Evolutionary conservation across 2,329 filamentous ascomycete species (phyloP).

Genomic region (Pyrenophora teres): DNA sequence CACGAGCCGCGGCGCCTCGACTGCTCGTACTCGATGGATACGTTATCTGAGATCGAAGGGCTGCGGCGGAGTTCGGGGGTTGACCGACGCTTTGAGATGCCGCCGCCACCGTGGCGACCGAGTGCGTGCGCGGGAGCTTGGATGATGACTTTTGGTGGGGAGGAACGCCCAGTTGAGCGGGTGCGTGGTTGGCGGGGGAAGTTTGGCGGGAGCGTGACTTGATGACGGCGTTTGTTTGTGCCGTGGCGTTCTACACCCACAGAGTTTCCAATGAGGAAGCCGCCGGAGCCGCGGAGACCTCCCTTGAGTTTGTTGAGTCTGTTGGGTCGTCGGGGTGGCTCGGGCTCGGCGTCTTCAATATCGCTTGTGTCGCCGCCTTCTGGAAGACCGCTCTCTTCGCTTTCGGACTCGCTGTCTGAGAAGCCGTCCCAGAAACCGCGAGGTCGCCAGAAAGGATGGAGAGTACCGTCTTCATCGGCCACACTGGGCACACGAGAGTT

Average conservation of each 20-base stretch:
- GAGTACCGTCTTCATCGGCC: slow-evolving; percentile 50
- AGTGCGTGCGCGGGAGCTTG: slow-evolving; percentile 32
- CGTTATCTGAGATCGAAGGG: slow-evolving; percentile 24
- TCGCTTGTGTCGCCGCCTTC: slow-evolving; percentile 54
- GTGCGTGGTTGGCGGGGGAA: slow-evolving; percentile 20
- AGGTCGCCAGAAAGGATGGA: slow-evolving; percentile 67
- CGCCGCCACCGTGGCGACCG: slow-evolving; percentile 19
- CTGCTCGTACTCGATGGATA: slow-evolving; percentile 17
- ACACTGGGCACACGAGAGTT: slow-evolving; percentile 36
- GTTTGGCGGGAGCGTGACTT: slow-evolving; percentile 31
- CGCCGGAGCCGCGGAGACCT: slow-evolving; percentile 49
- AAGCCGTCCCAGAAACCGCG: slow-evolving; percentile 67
- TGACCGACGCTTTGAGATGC: slow-evolving; percentile 32
- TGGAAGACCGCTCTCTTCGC: slow-evolving; percentile 46
- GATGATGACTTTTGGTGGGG: slow-evolving; percentile 31
- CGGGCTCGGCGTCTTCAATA: slow-evolving; percentile 32
- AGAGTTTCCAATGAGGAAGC: slow-evolving; percentile 60
- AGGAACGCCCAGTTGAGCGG: slow-evolving; percentile 14
- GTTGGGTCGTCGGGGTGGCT: slow-evolving; percentile 22
- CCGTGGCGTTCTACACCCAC: slow-evolving; percentile 58
- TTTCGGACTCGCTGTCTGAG: slow-evolving; percentile 47
- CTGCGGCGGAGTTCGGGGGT: slow-evolving; percentile 13
- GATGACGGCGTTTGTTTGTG: slow-evolving; percentile 38
- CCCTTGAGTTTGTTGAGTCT: slow-evolving; percentile 40
- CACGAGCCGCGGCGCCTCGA: slow-evolving; percentile 23